A percentile compares a stretch with the other conserved stretches of the same genome.
Conservation (phyloP, 2,329 filamentous ascomycete genomes). For the Epichloe glyceriae region DNA sequence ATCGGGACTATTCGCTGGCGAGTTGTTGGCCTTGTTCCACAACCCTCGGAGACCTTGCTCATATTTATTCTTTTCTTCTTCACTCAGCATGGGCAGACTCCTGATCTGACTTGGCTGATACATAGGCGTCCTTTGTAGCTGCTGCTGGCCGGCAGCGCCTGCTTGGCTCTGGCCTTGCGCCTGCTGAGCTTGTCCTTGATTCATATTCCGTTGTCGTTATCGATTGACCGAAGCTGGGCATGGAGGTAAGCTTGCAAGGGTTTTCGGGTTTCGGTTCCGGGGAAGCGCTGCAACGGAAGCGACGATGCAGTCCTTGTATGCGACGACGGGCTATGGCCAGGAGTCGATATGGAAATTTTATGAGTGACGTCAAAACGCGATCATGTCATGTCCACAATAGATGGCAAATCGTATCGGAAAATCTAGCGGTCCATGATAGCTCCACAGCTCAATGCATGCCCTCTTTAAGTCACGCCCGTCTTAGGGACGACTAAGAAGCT, state of each 20-base stretch:
- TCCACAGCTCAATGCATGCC: no score
- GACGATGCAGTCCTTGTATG: not conserved
- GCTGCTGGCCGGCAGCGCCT: conserved; percentile 12
- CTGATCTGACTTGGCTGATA: conserved; percentile 41
- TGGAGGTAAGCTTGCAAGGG: not conserved
- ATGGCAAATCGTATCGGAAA: not conserved
- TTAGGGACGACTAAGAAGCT: no score
- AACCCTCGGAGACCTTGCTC: conserved; percentile 41
- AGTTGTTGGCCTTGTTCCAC: conserved; percentile 39
- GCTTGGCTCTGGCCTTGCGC: conserved; percentile 13
- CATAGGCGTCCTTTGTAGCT: conserved; percentile 23
- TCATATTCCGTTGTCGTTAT: conserved; percentile 10
- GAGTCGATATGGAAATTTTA: not conserved
- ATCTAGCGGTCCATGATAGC: not conserved
- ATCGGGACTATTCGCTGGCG: conserved; percentile 32
- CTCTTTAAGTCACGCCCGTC: no score
- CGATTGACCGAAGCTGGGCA: not conserved
- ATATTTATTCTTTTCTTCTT: conserved; percentile 45
- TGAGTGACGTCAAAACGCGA: not conserved
- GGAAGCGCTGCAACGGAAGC: not conserved
- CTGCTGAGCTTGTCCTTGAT: conserved; percentile 13
- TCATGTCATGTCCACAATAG: not conserved
- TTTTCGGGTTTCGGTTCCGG: no score
- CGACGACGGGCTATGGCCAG: not conserved
- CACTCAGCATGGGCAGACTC: conserved; percentile 33